These are phyloP conservation scores for Coemansia sp. DNA, from an alignment of 192 early-diverging fungal species.

Conservation along the genomic window DNA sequence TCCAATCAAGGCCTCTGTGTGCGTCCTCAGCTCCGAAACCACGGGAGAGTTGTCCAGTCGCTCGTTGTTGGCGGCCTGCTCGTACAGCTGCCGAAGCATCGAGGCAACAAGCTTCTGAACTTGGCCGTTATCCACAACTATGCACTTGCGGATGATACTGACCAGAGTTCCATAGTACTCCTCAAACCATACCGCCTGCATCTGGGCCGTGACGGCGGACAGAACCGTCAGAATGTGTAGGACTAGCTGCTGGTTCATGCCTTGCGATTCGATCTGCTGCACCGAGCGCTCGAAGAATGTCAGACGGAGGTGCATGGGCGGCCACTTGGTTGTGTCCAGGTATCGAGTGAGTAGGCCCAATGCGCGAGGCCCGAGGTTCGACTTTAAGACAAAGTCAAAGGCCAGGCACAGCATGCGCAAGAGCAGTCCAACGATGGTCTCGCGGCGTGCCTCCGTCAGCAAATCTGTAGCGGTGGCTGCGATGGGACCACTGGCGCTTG, in stretches of 20 bases:
- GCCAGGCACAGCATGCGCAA: conserved; percentile 51
- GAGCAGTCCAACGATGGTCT: conserved; percentile 48
- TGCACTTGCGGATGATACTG: conserved; percentile 41
- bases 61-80: conserved; percentile 53
- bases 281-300: conserved; percentile 54
- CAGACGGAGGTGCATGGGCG: conserved; percentile 41
- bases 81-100: conserved; percentile 72
- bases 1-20: conserved; percentile 64
- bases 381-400: conserved; percentile 51
- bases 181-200: conserved; percentile 53
- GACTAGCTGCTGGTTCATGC: conserved; percentile 53
- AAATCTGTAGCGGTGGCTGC: conserved; percentile 4
- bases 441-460: conserved; percentile 39
- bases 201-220: conserved; percentile 39
- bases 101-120: conserved; percentile 70
- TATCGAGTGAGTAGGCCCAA: conserved; percentile 38
- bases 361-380: conserved; percentile 39
- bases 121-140: conserved; percentile 71
- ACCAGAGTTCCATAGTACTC: conserved; percentile 47
- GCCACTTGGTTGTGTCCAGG: conserved; percentile 37
- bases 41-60: conserved; percentile 18
- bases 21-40: conserved; percentile 55
- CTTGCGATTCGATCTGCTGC: conserved; percentile 49
- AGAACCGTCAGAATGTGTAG: conserved; percentile 46
- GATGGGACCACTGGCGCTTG: background rate